A percentile compares a stretch with the other conserved stretches of the same genome.
phyloP scores from a whole-genome alignment of 2,329 filamentous ascomycete genomes.

The Aaosphaeria pasadenensis region DNA sequence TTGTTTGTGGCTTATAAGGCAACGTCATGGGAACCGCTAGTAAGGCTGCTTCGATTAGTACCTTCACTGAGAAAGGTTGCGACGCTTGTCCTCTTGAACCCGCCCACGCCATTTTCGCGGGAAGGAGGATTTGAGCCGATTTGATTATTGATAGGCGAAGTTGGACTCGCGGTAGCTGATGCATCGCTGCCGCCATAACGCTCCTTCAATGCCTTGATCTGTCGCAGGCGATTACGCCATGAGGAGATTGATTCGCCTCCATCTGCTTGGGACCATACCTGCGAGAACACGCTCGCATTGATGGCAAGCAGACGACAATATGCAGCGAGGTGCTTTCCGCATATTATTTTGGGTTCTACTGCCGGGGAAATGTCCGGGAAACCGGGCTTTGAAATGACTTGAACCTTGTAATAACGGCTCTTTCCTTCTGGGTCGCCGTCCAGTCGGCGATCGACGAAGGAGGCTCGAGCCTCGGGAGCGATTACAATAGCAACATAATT shows the following conservation, averaged over 20 bases:
- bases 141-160: conserved; percentile 15
- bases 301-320: conserved; percentile 87
- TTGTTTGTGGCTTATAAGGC: not conserved
- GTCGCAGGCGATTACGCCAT: conserved; percentile 82
- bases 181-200: conserved; percentile 31
- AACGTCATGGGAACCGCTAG: conserved; percentile 31
- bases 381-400: conserved; percentile 81
- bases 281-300: conserved; percentile 89
- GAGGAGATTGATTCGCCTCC: conserved; percentile 82
- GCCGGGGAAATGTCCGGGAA: conserved; percentile 92
- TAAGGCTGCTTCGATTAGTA: conserved; percentile 35
- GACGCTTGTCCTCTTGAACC: conserved; percentile 35
- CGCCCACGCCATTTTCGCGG: conserved; percentile 18
- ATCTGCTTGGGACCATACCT: conserved; percentile 78
- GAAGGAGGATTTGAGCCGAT: conserved; percentile 24
- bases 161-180: conserved; percentile 16
- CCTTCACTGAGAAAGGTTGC: conserved; percentile 35
- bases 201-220: conserved; percentile 80
- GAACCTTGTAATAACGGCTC: conserved; percentile 76
- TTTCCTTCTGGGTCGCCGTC: conserved; percentile 42
- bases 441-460: conserved; percentile 60
- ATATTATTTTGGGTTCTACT: conserved; percentile 84
- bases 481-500: conserved; percentile 98
- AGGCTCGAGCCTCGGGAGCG: conserved; percentile 76
- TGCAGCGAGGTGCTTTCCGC: conserved; percentile 73